Base-by-base conservation (phyloP, 805 yeast genomes). In the Starmerella asiatica region DNA sequence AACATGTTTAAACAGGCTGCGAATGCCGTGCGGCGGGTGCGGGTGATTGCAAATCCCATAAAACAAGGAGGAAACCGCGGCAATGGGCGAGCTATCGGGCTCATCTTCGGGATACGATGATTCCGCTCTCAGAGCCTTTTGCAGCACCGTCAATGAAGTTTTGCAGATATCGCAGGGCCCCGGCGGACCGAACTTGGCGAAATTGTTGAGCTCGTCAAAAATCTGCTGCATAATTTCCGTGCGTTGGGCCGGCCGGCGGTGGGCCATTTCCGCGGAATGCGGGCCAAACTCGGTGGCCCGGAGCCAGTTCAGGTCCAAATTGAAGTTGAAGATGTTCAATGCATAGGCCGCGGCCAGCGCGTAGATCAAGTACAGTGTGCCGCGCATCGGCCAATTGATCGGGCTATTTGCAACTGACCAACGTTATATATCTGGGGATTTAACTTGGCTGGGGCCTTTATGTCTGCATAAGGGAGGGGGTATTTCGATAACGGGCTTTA, bases 101-200 rank as follows among this genome's bases (percentile, higher is more conserved):
- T 32, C 15, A 16, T 20, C 34, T 21, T 34, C 28, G 14, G 38
- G 11, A 23, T 34, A 19, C 8, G 34, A 31, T n/a, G 37, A 39
- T 12, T 36, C 30, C 14, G 14, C 23, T n/a, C 37, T 23, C 4
- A 39, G 34, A 16, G 27, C 35, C 5, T 5, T 18, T 32, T 46
- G 41, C 28, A 45, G 23, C 17, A 39, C 32, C 5, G 20, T 18
- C 14, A 44, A 34, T 7, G 41, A 28, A 18, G 21, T 17, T 26
- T 34, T 47, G 37, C 50, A 46, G n/a, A 43, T 26, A 16, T 37
- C 42, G 32, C 49, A 45, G 23, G 61, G 49, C 31, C 50, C 49
- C 9, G 26, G 26, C 7, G 26, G 26, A 24, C 56, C 58, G 21
- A 18, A 12, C 12, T 11, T 21, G 12, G 29, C 15, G 7, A 41